Base-by-base conservation (phyloP, 139 green algal species). In the Closterium sp. region DNA sequence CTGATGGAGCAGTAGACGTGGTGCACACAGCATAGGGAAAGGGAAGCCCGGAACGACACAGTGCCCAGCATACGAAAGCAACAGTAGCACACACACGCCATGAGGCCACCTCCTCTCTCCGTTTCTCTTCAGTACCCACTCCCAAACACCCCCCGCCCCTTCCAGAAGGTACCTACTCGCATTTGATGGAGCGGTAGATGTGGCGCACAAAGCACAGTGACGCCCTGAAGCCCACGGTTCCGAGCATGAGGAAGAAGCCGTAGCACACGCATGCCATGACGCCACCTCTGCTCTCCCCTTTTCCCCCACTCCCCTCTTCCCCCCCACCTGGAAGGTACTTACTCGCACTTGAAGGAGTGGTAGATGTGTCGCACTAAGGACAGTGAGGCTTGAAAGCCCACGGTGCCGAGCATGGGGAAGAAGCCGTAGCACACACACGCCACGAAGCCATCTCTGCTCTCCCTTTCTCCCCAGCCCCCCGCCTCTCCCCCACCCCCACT, bases 51-150 rank as follows among this genome's bases (percentile, higher is more conserved):
- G 21, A 21, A 66, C 0, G 12, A 97, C 5, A 98, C 95, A 23
- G 95, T 97, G 21, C 97, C 97, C 36, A 99, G 95, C 95, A 97
- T 92, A 35, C 95, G 30, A 86, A 94, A 95, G 87, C 91, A 95
- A 16, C 90, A 89, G 85, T 95, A 94, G 91, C 92, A 94, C 25
- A 95, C 88, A 28, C 87, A 76, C 34, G n/a, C 66, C 92, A 94
- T 94, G 91, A 94, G 94, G 28, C n/a, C n/a, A n/a, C 19, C 38
- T 10, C 38, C 38, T 10, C 4, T 1, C 19, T 66, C 38, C 38
- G 9, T n/a, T n/a, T n/a, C n/a, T n/a, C n/a, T n/a, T n/a, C n/a
- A n/a, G n/a, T n/a, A n/a, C n/a, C n/a, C n/a, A n/a, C n/a, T n/a
- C n/a, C n/a, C n/a, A n/a, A n/a, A n/a, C n/a, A n/a, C n/a, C n/a